phyloP scores from a whole-genome alignment of 2,329 filamentous ascomycete species.

The Neonectria ditissima region DNA sequence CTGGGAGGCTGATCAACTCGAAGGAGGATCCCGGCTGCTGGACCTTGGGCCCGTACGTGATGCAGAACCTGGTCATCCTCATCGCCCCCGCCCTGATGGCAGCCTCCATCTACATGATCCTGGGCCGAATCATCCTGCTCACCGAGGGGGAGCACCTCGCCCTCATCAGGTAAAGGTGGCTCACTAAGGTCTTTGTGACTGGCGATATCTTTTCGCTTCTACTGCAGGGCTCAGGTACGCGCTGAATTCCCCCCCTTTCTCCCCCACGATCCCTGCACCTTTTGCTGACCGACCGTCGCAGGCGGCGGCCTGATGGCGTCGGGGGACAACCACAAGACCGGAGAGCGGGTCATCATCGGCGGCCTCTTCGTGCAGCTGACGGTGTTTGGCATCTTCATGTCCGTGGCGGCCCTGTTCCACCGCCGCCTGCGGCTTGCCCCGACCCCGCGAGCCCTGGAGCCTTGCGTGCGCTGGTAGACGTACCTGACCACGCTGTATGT shows the following conservation, averaged over 20 bases:
- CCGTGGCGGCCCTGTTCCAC: constrained; percentile 60
- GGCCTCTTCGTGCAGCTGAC: constrained; percentile 67
- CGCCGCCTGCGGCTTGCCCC: constrained; percentile 35
- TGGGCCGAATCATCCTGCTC: constrained; percentile 55
- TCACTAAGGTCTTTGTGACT: constrained; percentile 65
- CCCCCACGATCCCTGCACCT: too few species aligned
- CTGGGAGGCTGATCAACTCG: constrained; percentile 59
- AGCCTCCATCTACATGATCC: constrained; percentile 61
- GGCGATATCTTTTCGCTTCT: constrained; percentile 61
- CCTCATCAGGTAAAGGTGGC: constrained; percentile 55
- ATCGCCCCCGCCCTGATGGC: constrained; percentile 58
- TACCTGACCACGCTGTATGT: constrained; percentile 46
- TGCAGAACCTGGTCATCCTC: constrained; percentile 53
- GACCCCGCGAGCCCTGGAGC: constrained; percentile 20
- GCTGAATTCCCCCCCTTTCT: too few species aligned
- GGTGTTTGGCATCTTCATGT: constrained; percentile 66
- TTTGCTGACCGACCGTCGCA: too few species aligned
- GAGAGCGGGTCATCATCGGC: constrained; percentile 61
- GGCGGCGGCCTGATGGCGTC: constrained; percentile 43
- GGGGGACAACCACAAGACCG: constrained; percentile 43
- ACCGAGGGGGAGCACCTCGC: constrained; percentile 54
- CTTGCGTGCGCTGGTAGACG: constrained; percentile 47
- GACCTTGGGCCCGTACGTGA: constrained; percentile 52
- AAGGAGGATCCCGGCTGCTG: constrained; percentile 52
- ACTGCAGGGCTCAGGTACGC: constrained; percentile 42